phyloP scores from a whole-genome alignment of 2,329 filamentous ascomycete species.

The Cordyceps tenuipes region DNA sequence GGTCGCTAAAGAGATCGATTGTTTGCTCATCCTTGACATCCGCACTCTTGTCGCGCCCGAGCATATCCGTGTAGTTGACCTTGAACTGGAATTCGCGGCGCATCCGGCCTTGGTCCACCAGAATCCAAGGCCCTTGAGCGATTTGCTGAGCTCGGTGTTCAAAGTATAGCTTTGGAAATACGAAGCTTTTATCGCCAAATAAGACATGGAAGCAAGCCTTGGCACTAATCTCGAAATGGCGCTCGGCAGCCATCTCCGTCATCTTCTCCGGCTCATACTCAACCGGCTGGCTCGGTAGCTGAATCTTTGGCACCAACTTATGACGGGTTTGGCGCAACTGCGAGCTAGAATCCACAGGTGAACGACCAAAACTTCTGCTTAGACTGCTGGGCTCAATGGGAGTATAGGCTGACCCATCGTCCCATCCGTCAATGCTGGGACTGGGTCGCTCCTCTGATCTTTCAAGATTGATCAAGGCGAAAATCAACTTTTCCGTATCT shows the following conservation, averaged over 20 bases:
- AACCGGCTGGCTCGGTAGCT: conserved; percentile 72
- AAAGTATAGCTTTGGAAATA: conserved; percentile 86
- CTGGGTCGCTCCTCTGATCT: conserved; percentile 49
- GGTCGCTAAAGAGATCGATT: conserved; percentile 75
- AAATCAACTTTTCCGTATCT: conserved; percentile 61
- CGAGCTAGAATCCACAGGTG: conserved; percentile 26
- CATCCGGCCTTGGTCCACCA: conserved; percentile 61
- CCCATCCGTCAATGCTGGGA: conserved; percentile 83
- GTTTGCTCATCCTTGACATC: conserved; percentile 74
- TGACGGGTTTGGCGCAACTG: conserved; percentile 26
- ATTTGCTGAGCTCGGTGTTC: conserved; percentile 73
- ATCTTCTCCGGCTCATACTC: conserved; percentile 78
- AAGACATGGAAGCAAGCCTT: conserved; percentile 94
- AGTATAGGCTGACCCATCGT: conserved; percentile 59
- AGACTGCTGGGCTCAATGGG: conserved; percentile 49
- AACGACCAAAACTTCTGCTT: conserved; percentile 28
- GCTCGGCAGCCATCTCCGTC: conserved; percentile 64
- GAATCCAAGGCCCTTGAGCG: conserved; percentile 76
- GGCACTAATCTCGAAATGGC: conserved; percentile 81
- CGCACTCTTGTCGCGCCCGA: conserved; percentile 52
- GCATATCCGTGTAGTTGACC: conserved; percentile 57
- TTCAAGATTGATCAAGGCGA: conserved; percentile 67
- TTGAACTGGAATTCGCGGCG: conserved; percentile 74
- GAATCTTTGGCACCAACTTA: conserved; percentile 58
- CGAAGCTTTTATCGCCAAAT: conserved; percentile 91